Conservation (phyloP, 805 yeast species). For the Clavispora asparagi region DNA sequence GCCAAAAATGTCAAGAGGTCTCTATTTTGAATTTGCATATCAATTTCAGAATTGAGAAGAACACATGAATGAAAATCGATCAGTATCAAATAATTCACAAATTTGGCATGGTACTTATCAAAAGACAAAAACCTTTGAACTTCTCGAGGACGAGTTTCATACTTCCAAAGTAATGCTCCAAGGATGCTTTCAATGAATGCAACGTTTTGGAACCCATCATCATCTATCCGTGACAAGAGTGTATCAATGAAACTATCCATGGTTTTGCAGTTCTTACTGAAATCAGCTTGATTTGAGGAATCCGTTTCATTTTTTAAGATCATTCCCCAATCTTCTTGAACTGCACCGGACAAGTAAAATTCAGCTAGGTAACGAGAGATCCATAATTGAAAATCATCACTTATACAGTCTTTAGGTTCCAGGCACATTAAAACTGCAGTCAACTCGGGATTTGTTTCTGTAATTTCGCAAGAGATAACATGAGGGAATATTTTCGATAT, state of each 20-base stretch:
- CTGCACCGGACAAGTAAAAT: conserved; percentile 7
- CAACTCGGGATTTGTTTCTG: not conserved
- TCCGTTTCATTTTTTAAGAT: not conserved
- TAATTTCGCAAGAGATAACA: not conserved
- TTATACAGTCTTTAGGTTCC: not conserved
- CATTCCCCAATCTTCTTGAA: not conserved
- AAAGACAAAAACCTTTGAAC: conserved; percentile 19
- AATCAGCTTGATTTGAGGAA: not conserved
- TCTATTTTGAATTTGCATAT: conserved; percentile 7
- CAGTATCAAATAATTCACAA: conserved; percentile 21
- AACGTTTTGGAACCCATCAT: conserved; percentile 1
- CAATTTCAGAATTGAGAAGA: conserved; percentile 21
- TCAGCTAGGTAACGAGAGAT: conserved; percentile 11
- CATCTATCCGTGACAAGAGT: conserved; percentile 15
- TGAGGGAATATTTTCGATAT: not conserved
- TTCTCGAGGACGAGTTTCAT: conserved; percentile 12
- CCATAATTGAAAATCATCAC: conserved; percentile 3
- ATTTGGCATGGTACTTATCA: conserved; percentile 11
- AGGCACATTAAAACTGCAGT: conserved; percentile 1
- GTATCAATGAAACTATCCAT: conserved; percentile 4
- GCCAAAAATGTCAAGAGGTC: conserved; percentile 9
- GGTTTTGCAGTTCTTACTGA: not conserved
- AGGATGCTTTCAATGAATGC: conserved; percentile 32
- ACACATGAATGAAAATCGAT: conserved; percentile 31
- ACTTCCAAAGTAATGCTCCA: conserved; percentile 34